Evolutionary conservation across 306 rosid species (phyloP).

Genomic region (Quillaja saponaria): DNA sequence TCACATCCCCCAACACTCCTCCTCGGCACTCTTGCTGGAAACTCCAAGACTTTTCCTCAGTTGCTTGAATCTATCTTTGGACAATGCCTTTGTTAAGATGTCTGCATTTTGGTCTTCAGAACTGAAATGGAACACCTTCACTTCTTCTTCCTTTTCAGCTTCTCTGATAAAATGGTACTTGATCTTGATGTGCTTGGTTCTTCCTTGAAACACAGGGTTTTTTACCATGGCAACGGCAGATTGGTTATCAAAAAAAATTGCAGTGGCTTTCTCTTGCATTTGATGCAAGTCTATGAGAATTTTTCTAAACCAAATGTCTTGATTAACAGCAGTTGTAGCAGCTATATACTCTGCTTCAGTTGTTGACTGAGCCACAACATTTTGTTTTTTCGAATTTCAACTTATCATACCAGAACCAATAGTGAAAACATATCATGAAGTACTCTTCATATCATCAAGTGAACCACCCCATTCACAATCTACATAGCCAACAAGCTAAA

Average conservation of each 20-base stretch:
- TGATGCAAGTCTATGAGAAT: neutral
- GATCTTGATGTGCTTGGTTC: neutral
- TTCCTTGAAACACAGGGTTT: neutral
- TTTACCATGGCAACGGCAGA: neutral
- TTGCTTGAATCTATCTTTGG: no score
- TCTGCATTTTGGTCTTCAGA: no score
- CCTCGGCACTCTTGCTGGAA: no score
- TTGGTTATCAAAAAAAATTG: neutral
- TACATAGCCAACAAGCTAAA: neutral
- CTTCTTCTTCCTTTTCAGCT: neutral
- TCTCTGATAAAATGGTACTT: neutral
- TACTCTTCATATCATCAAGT: neutral
- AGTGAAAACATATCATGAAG: neutral
- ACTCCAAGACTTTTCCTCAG: no score
- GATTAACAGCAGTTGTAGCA: neutral
- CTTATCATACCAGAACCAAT: neutral
- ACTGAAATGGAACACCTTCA: no score
- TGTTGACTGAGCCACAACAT: neutral
- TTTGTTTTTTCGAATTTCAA: neutral
- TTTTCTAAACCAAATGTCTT: conserved; percentile 1
- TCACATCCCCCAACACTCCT: no score
- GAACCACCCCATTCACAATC: no score
- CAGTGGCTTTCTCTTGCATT: neutral
- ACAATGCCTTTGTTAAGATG: no score
- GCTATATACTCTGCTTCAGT: neutral